phyloP scores from a whole-genome alignment of 2,329 filamentous ascomycete genomes.

The Fusarium pilosicola region DNA sequence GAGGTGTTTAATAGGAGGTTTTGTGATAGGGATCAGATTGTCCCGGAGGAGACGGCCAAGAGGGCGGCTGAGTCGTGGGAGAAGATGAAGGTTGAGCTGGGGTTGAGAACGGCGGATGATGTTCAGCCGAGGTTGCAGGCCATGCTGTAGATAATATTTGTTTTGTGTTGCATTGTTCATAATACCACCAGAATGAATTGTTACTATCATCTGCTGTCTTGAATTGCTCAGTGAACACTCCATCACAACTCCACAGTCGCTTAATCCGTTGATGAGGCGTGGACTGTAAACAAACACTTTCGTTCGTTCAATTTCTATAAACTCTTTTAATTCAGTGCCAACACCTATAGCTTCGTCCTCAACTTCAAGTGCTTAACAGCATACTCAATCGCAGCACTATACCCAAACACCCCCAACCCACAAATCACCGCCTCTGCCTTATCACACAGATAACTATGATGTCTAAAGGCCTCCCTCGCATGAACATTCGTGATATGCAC shows the following conservation, averaged over 20 bases:
- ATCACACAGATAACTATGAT: conserved; percentile 78
- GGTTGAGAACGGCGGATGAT: conserved; percentile 40
- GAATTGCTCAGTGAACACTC: background rate
- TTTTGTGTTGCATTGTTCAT: background rate
- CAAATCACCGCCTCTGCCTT: conserved; percentile 80
- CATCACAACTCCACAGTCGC: rapidly evolving
- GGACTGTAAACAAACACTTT: background rate
- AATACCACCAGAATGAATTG: conserved; percentile 12
- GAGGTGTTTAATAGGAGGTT: conserved; percentile 69
- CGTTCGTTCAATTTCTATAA: background rate
- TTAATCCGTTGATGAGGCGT: rapidly evolving
- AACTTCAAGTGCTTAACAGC: conserved; percentile 58
- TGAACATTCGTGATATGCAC: conserved; percentile 82
- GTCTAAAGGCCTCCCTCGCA: conserved; percentile 73
- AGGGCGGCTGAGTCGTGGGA: conserved; percentile 63
- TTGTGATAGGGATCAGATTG: conserved; percentile 55
- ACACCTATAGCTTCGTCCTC: conserved; percentile 40
- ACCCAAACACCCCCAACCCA: conserved; percentile 72
- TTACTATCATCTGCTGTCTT: background rate
- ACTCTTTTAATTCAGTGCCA: background rate
- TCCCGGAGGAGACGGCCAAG: conserved; percentile 65
- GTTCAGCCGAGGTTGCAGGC: conserved; percentile 46
- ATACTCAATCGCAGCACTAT: conserved; percentile 68
- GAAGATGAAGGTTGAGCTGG: conserved; percentile 53
- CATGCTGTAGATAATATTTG: conserved; percentile 44